A percentile compares a stretch with the other conserved stretches of the same genome.
Evolutionary conservation across 2,329 filamentous ascomycete genomes (phyloP).

Genomic region (Aspergillus quadrilineatus): DNA sequence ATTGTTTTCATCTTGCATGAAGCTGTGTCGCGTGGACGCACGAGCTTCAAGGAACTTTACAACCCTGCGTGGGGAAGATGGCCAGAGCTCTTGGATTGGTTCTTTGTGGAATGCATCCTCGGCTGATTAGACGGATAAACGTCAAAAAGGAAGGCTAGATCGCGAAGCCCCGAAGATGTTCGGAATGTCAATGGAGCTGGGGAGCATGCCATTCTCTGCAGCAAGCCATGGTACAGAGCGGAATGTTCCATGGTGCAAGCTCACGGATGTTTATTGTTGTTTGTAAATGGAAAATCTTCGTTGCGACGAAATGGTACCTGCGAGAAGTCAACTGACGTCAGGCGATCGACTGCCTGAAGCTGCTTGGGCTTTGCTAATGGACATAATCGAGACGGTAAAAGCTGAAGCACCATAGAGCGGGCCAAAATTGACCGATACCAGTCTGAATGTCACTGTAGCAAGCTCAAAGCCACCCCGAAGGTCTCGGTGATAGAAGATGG

Average conservation of each 20-base stretch:
- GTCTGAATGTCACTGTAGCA: conserved; percentile 8
- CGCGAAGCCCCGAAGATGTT: not conserved
- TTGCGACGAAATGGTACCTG: not conserved
- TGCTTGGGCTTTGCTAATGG: not conserved
- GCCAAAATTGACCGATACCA: not conserved
- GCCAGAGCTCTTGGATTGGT: not conserved
- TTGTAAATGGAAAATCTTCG: not conserved
- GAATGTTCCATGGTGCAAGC: not conserved
- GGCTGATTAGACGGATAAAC: not conserved
- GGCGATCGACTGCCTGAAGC: not conserved
- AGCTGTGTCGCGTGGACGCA: not conserved
- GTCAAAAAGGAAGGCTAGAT: not conserved
- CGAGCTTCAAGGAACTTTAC: not conserved
- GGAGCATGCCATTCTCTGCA: conserved; percentile 1
- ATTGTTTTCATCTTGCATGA: not conserved
- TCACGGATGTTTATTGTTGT: not conserved
- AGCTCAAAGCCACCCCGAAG: not conserved
- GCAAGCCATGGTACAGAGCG: conserved; percentile 1
- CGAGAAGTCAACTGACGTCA: not conserved
- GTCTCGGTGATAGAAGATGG: not conserved
- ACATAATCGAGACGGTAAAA: not conserved
- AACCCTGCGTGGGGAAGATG: not conserved
- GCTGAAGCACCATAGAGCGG: not conserved
- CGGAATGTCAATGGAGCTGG: not conserved
- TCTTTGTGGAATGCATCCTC: not conserved